Evolutionary conservation across 768 basidiomycete species (phyloP).

Genomic region (Tricholoma bakamatsutake): DNA sequence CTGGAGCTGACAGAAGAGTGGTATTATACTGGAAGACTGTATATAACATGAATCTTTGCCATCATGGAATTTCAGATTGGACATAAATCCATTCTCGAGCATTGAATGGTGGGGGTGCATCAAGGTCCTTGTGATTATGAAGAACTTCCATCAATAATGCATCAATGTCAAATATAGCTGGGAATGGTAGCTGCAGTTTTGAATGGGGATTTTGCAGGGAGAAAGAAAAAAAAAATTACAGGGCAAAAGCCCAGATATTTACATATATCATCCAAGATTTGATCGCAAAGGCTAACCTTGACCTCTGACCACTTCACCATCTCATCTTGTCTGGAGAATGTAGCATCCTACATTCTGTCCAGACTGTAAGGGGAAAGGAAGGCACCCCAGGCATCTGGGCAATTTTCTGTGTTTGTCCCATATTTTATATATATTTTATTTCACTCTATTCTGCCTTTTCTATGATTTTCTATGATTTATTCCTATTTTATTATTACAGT

Average conservation of each 20-base stretch:
- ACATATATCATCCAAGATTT: not conserved
- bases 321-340: not conserved
- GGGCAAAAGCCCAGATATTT: not conserved
- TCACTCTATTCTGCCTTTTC: too few species aligned
- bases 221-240: not conserved
- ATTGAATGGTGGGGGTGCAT: not conserved
- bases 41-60: too few species aligned
- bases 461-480: too few species aligned
- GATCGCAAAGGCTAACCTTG: not conserved
- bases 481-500: too few species aligned
- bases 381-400: too few species aligned
- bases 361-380: too few species aligned
- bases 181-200: not conserved
- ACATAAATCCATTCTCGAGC: not conserved
- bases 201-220: not conserved
- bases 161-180: not conserved
- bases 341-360: too few species aligned
- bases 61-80: too few species aligned
- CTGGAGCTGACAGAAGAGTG: too few species aligned
- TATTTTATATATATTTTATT: too few species aligned
- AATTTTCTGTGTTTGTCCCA: too few species aligned
- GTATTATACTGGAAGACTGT: too few species aligned
- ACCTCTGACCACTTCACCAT: not conserved
- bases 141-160: not conserved
- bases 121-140: not conserved